These are phyloP conservation scores for Nicotiana knightiana DNA, from an alignment of 257 asterid species.

Conservation along the genomic window DNA sequence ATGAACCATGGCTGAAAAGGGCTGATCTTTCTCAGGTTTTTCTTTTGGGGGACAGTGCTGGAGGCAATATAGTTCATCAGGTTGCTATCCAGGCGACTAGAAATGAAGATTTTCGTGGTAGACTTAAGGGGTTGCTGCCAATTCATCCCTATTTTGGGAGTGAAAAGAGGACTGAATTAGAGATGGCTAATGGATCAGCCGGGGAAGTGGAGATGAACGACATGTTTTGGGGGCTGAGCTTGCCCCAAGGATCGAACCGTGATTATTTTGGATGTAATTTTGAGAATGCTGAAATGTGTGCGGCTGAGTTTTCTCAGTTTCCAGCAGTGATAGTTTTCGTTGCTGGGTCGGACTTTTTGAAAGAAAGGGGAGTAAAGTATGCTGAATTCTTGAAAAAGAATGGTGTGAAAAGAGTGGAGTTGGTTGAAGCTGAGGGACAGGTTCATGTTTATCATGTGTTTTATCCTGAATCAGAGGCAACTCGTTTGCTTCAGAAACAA, in stretches of 20 bases:
- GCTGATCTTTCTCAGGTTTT: slow-evolving; percentile 49
- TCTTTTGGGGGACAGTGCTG: slow-evolving; percentile 79
- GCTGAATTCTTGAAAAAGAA: slow-evolving; percentile 43
- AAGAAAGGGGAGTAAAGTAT: slow-evolving; percentile 68
- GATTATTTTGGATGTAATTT: slow-evolving; percentile 60
- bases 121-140: slow-evolving; percentile 47
- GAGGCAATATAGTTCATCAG: slow-evolving; percentile 74
- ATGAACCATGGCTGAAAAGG: slow-evolving; percentile 42
- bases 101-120: background rate
- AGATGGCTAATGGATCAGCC: slow-evolving; percentile 33
- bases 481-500: slow-evolving; percentile 47
- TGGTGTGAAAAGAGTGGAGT: slow-evolving; percentile 46
- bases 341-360: slow-evolving; percentile 66
- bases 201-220: slow-evolving; percentile 46
- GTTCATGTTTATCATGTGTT: slow-evolving; percentile 55
- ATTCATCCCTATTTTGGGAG: slow-evolving; percentile 81
- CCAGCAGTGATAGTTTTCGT: slow-evolving; percentile 55
- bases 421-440: slow-evolving; percentile 54
- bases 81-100: slow-evolving; percentile 26
- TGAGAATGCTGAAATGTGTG: slow-evolving; percentile 24
- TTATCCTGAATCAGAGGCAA: slow-evolving; percentile 57
- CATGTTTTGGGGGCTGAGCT: slow-evolving; percentile 69
- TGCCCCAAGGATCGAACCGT: slow-evolving; percentile 54
- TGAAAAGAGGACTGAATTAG: slow-evolving; percentile 42
- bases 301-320: slow-evolving; percentile 36